phyloP scores from a whole-genome alignment of 495 filamentous ascomycete species.

The Arthonia radiata region DNA sequence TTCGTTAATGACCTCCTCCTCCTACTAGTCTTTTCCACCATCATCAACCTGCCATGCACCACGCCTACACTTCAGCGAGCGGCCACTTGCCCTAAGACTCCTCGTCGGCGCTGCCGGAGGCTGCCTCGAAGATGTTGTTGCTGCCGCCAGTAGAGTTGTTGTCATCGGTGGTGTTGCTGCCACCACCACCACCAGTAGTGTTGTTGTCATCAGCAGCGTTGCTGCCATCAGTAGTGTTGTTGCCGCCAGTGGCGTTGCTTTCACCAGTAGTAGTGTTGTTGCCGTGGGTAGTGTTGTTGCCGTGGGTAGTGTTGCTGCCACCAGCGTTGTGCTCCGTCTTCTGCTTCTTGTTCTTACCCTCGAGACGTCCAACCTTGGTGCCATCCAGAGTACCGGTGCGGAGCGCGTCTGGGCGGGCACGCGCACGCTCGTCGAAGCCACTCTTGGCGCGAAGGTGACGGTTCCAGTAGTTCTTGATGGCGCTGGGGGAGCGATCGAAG shows the following conservation, averaged over 20 bases:
- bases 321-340: not conserved
- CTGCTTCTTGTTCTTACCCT: not conserved
- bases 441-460: not conserved
- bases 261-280: not conserved
- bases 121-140: too few relatives aligned
- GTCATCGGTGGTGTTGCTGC: too few relatives aligned
- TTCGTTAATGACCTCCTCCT: too few relatives aligned
- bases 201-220: too few relatives aligned
- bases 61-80: too few relatives aligned
- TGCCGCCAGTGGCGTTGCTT: not conserved
- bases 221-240: not conserved
- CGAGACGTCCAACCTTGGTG: not conserved
- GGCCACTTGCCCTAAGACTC: too few relatives aligned
- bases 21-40: too few relatives aligned
- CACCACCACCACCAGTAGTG: too few relatives aligned
- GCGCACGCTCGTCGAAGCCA: not conserved
- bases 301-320: not conserved
- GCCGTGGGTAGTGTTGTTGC: not conserved
- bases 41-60: too few relatives aligned
- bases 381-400: not conserved
- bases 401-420: not conserved
- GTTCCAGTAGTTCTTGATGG: not conserved
- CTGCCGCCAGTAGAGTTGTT: too few relatives aligned
- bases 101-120: too few relatives aligned
- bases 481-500: not conserved